A percentile compares a stretch with the other conserved stretches of the same genome.
These are phyloP conservation scores for Coemansia sp. DNA, from an alignment of 192 early-diverging fungal species.

Conservation along the genomic window DNA sequence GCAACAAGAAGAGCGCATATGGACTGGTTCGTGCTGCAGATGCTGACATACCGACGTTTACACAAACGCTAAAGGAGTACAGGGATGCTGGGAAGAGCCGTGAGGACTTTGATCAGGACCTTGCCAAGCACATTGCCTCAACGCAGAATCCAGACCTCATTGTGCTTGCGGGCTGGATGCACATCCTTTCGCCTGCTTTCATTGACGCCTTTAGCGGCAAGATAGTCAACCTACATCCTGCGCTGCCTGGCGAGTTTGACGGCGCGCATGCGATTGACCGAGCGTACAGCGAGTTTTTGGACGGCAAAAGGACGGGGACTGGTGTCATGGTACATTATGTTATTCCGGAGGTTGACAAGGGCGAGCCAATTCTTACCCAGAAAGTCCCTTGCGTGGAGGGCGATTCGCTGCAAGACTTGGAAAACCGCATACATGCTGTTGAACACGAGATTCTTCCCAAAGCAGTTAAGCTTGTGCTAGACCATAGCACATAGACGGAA, in stretches of 20 bases:
- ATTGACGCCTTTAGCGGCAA: constrained; percentile 66
- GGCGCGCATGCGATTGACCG: constrained; percentile 96
- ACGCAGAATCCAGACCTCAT: constrained; percentile 74
- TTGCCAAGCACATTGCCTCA: constrained; percentile 67
- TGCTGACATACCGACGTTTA: constrained; percentile 80
- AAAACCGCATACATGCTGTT: constrained; percentile 82
- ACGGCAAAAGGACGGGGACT: constrained; percentile 70
- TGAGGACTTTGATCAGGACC: constrained; percentile 83
- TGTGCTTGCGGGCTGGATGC: constrained; percentile 98
- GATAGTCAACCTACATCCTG: constrained; percentile 96
- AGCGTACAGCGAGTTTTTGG: constrained; percentile 84
- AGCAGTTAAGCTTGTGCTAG: constrained; percentile 57
- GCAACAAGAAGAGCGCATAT: constrained; percentile 81
- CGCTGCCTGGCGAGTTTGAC: constrained; percentile 93
- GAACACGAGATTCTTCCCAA: constrained; percentile 90
- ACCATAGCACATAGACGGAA: background rate
- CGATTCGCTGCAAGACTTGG: constrained; percentile 81
- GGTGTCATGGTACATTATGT: constrained; percentile 95
- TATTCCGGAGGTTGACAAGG: constrained; percentile 94
- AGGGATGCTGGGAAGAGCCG: constrained; percentile 79
- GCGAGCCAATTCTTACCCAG: constrained; percentile 80
- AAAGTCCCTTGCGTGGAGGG: constrained; percentile 72
- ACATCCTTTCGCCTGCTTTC: constrained; percentile 89
- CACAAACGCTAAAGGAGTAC: constrained; percentile 81
- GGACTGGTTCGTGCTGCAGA: constrained; percentile 85